Evolutionary conservation across 2,329 filamentous ascomycete species (phyloP), one percentile per base, ranked within the genome.

Genomic region (Arthrobotrys entomopaga): DNA sequence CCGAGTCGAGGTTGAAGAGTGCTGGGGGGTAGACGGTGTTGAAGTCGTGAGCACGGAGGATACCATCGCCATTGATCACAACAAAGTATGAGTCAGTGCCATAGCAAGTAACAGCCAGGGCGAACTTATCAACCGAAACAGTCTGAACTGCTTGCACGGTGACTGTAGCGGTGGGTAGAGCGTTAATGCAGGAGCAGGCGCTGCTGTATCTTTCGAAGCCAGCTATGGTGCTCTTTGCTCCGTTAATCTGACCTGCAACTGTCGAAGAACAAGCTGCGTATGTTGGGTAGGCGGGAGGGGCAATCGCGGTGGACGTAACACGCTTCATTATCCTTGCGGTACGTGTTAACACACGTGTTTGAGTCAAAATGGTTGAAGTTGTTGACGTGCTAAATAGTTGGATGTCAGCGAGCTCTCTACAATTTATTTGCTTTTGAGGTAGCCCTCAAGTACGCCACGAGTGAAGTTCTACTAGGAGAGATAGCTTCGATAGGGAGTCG

Each of bases 71-170:
- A 38, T 59, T 20, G 19, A 48, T 40, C 15, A 46, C n/a, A 48
- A 59, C 13, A 59, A 34, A 59, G 46, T 59, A 59, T 22, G 56
- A 59, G 22, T 59, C 56, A 24, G 19, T 19, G 16, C 46, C 16
- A 4, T 26, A 22, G 22, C 56, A 59, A 20, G 56, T 59, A 29
- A 59, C 38, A 10, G 15, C 38, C 2, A 59, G 38, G 2, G 38
- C 26, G 29, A 59, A 59, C 11, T 34, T 19, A 2, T 16, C 16
- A 16, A 59, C 56, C 24, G 56, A 59, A 15, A 48, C 15, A 10
- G 56, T 59, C 26, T 59, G 56, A 29, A 59, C 56, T 29, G 56
- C 56, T 26, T 59, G 56, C 20, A 59, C 56, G n/a, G 38, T 59
- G 22, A 38, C 22, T 1, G 56, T 59, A 8, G 40, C 16, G 42